Conservation (phyloP, 2,329 filamentous ascomycete species). For the Capronia epimyces region DNA sequence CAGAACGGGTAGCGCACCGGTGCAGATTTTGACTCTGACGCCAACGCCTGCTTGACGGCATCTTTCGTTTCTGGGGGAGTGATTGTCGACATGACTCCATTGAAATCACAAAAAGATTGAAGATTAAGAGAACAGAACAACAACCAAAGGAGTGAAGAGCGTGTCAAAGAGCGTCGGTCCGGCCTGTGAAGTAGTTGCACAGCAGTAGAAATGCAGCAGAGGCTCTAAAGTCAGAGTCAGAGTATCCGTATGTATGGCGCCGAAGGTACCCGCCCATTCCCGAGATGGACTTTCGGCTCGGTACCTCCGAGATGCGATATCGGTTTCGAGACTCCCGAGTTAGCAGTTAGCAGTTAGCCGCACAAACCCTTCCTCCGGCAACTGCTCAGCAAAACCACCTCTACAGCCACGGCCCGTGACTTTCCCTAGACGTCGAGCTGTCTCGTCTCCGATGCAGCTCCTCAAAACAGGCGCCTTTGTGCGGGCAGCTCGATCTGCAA, state of each 20-base stretch:
- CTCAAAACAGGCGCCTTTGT: constrained; percentile 26
- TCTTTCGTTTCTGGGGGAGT: constrained; percentile 8
- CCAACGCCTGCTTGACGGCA: constrained; percentile 26
- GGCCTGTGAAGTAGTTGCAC: not conserved
- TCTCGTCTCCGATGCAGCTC: constrained; percentile 22
- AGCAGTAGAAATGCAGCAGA: not conserved
- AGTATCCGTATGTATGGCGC: too few species aligned
- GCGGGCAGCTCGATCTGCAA: constrained; percentile 20
- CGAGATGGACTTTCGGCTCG: too few species aligned
- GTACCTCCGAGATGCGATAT: constrained; percentile 11
- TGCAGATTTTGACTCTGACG: constrained; percentile 24
- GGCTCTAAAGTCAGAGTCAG: too few species aligned
- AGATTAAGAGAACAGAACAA: not conserved
- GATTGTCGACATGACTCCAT: constrained; percentile 25
- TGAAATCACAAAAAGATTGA: not conserved
- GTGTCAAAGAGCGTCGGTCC: not conserved
- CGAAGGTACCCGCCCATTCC: too few species aligned
- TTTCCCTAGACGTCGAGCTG: not conserved
- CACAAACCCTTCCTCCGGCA: not conserved
- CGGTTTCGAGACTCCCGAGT: too few species aligned
- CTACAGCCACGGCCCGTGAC: not conserved
- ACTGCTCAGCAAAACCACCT: not conserved
- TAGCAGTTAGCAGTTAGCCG: too few species aligned
- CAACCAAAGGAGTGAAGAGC: constrained; percentile 1
- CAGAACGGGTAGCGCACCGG: constrained; percentile 69